Evolutionary conservation across 2,329 filamentous ascomycete genomes (phyloP).

Genomic region (Claviceps paspali): DNA sequence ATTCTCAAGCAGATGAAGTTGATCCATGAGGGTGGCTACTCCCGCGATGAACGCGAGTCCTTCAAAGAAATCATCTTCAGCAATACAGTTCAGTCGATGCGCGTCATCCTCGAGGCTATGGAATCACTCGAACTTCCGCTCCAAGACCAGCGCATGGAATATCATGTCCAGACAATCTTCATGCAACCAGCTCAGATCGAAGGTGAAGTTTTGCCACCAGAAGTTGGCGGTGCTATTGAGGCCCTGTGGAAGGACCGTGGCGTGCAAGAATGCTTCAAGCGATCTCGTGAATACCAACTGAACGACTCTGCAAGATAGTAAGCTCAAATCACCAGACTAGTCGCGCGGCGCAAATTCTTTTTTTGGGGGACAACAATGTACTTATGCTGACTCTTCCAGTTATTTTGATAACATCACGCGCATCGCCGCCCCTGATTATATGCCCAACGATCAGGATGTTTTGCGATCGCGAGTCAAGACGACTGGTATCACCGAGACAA

Average conservation of each 20-base stretch:
- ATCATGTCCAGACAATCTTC: conserved; percentile 96
- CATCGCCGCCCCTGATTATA: conserved; percentile 81
- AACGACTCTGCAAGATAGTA: conserved; percentile 96
- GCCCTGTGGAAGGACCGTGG: conserved; percentile 85
- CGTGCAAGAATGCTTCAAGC: conserved; percentile 89
- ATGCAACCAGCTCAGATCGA: conserved; percentile 97
- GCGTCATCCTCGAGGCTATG: conserved; percentile 54
- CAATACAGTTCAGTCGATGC: conserved; percentile 56
- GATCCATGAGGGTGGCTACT: conserved; percentile 97
- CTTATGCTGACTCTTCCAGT: conserved; percentile 34
- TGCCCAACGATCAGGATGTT: conserved; percentile 92
- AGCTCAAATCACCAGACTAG: background rate
- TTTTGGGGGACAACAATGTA: background rate
- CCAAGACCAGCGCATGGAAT: conserved; percentile 84
- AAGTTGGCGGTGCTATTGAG: conserved; percentile 86
- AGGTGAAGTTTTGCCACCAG: conserved; percentile 82
- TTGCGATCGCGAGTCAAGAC: conserved; percentile 79
- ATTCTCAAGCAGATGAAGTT: conserved; percentile 57
- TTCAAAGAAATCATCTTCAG: conserved; percentile 60
- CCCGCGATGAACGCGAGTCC: conserved; percentile 63
- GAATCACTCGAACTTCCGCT: conserved; percentile 63
- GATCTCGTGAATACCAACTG: conserved; percentile 88
- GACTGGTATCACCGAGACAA: conserved; percentile 88
- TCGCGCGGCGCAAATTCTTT: background rate
- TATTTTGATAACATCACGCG: conserved; percentile 93